A percentile compares a stretch with the other conserved stretches of the same genome.
phyloP scores from a whole-genome alignment of 352 stramenopile species.

The Thalassiosira livingstoniorum region DNA sequence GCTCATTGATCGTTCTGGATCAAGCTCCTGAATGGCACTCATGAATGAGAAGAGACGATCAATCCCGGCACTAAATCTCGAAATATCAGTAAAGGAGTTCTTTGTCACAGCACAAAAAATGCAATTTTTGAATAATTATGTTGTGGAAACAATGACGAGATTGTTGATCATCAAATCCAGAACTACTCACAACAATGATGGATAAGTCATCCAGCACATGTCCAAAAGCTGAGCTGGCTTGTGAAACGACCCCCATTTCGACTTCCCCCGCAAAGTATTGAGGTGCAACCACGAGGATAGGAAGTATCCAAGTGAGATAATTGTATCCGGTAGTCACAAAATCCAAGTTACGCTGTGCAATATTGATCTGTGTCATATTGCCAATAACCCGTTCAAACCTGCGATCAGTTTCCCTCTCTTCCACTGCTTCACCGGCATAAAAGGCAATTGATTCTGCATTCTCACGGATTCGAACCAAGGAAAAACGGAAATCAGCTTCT shows the following conservation, averaged over 20 bases:
- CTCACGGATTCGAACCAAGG: conserved; percentile 86
- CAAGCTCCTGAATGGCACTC: conserved; percentile 71
- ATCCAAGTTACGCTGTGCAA: conserved; percentile 86
- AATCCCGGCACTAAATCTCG: conserved; percentile 85
- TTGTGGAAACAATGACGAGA: too few relatives aligned
- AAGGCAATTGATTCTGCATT: conserved; percentile 91
- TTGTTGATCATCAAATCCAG: too few relatives aligned
- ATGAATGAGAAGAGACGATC: conserved; percentile 87
- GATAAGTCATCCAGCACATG: conserved; percentile 88
- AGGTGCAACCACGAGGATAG: conserved; percentile 85
- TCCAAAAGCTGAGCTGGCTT: conserved; percentile 84
- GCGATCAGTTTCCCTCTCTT: conserved; percentile 75
- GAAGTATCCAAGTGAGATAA: conserved; percentile 82
- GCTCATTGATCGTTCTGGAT: conserved; percentile 53
- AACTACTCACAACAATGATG: conserved; percentile 73
- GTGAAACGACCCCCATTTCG: conserved; percentile 74
- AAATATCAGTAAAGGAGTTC: conserved; percentile 87
- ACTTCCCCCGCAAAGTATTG: conserved; percentile 88
- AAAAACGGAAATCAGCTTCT: conserved; percentile 89
- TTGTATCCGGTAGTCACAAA: conserved; percentile 88
- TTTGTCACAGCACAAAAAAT: conserved; percentile 8
- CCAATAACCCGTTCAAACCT: conserved; percentile 74
- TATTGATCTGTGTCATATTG: conserved; percentile 61
- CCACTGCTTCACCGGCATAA: conserved; percentile 87
- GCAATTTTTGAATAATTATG: too few relatives aligned